Evolutionary conservation across 2,329 filamentous ascomycete species (phyloP).

Genomic region (Macrophomina pseudophaseolina): DNA sequence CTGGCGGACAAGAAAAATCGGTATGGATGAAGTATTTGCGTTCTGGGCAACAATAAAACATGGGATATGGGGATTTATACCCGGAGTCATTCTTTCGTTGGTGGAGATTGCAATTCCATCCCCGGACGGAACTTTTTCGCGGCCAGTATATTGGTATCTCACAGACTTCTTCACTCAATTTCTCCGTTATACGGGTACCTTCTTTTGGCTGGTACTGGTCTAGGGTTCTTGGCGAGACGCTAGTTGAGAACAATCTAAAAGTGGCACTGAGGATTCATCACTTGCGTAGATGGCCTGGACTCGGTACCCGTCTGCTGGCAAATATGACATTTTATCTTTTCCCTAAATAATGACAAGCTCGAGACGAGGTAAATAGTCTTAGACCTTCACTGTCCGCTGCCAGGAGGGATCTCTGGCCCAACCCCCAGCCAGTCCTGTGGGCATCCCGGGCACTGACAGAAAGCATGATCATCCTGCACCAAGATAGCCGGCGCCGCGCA

Average conservation of each 20-base stretch:
- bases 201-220: too few species aligned
- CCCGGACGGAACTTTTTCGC: not conserved
- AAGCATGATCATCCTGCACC: not conserved
- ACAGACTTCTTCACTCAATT: not conserved
- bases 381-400: not conserved
- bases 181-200: not conserved
- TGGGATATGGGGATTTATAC: not conserved
- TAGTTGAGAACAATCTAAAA: too few species aligned
- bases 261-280: too few species aligned
- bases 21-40: not conserved
- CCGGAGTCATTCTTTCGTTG: not conserved
- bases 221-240: too few species aligned
- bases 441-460: not conserved
- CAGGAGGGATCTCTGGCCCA: not conserved
- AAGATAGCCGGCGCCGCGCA: not conserved
- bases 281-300: too few species aligned
- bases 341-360: too few species aligned
- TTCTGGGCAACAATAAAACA: not conserved
- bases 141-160: not conserved
- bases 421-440: not conserved
- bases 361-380: too few species aligned
- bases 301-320: too few species aligned
- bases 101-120: too few species aligned
- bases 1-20: not conserved
- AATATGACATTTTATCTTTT: too few species aligned